Base-by-base conservation (phyloP, 2,329 filamentous ascomycete species). In the Didymella pinodella region DNA sequence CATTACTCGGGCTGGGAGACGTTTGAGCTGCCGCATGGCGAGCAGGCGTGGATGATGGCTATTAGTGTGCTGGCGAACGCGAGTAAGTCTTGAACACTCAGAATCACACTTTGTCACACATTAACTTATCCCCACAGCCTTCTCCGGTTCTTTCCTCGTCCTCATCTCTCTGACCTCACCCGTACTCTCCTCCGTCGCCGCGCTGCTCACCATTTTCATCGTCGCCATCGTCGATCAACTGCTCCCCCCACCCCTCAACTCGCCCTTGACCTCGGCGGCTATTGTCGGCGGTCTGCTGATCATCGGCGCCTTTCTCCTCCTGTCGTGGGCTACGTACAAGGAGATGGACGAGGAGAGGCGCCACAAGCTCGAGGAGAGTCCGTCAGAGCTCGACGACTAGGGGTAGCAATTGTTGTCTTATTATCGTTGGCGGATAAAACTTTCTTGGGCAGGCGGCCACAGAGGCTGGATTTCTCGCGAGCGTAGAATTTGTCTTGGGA, bases 131-230 rank as follows among this genome's bases (percentile, higher is more conserved):
- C 22, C 22, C 22, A 22, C 38, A 83, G 84, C 87, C 0, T 99
- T 99, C 75, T 95, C 93, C 11, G 95, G 95, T 25, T 92, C 89
- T 20, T 98, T 98, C 82, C 84, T 98, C 7, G 90, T 97, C 32
- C 85, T 99, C 52, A 98, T 99, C 72, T 93, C 89, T 16, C 84
- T 99, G 28, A 99, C 95, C 0, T 94, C 90, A 18, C 95, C 95
- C 0, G 95, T 99, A 2, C 83, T 99, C 4, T 94, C 90, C 57
- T 96, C 91, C 18, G 95, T 99, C 11, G 95, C 95, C 0, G 92
- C 94, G 2, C 85, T 99, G 7, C 83, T 99, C 46, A 99, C 95
- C 22, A 99, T 99, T 66, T 98, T 99, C 83, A 87, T 98, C 61
- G 95, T 99, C 7, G 95, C 94, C 0, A 82, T 98, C 29, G 91